These are phyloP conservation scores for Mesostigma viride DNA, from an alignment of 139 green algal species.

Conservation along the genomic window DNA sequence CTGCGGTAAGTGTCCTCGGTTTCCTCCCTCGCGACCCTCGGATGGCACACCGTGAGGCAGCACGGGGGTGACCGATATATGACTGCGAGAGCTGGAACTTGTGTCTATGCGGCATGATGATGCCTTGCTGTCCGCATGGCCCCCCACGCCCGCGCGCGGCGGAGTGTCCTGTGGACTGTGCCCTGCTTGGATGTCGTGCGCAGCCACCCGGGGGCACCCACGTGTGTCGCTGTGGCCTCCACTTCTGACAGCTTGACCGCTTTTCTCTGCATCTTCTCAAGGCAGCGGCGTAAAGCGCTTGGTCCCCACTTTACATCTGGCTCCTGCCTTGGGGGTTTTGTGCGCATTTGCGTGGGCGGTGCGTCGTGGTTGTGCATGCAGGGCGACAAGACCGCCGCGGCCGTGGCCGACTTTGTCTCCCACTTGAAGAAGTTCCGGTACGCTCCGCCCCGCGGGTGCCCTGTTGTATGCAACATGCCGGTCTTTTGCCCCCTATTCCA, in stretches of 20 bases:
- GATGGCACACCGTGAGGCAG: too few relatives aligned
- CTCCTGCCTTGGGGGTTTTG: not conserved
- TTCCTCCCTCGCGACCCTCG: too few relatives aligned
- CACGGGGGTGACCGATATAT: too few relatives aligned
- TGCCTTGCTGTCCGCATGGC: too few relatives aligned
- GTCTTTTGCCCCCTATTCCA: not conserved
- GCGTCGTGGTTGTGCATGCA: not conserved
- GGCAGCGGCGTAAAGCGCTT: not conserved
- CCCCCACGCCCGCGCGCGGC: too few relatives aligned
- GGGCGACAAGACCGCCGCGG: not conserved
- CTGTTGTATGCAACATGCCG: not conserved
- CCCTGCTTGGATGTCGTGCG: too few relatives aligned
- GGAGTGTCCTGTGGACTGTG: too few relatives aligned
- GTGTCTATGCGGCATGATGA: too few relatives aligned
- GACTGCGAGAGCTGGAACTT: too few relatives aligned
- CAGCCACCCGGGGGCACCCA: too few relatives aligned
- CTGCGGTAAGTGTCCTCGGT: too few relatives aligned
- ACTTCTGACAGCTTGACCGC: not conserved
- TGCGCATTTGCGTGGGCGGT: not conserved
- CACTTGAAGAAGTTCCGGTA: conserved; percentile 28
- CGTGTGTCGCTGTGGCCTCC: too few relatives aligned
- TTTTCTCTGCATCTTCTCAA: not conserved
- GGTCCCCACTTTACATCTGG: not conserved
- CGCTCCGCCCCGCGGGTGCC: not conserved
- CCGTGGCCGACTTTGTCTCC: conserved; percentile 16